Evolutionary conservation across 2,329 filamentous ascomycete genomes (phyloP), one percentile per base, ranked within the genome.

Genomic region (Fusarium solani-melongenae): DNA sequence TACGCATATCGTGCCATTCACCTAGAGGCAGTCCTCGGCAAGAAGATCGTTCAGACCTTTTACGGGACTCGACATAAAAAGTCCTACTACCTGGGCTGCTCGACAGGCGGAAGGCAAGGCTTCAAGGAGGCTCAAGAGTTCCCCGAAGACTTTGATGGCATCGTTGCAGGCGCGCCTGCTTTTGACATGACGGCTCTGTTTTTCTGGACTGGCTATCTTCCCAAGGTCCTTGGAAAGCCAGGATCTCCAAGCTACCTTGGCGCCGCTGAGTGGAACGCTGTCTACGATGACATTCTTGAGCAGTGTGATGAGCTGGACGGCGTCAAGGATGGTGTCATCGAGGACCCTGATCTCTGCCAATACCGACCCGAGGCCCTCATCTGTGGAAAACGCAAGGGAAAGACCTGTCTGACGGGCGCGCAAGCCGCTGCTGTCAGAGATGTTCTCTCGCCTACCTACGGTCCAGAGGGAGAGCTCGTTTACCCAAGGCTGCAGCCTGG

Each of bases 81-180:
- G 69, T 85, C 84, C 2, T 91, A 91, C 78, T 90, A 87, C 73
- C 77, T 86, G 4, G 90, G 89, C 24, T 91, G 89, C 76, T 90
- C 88, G 0, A 87, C 88, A 0, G 89, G 90, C 17, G 89, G 90
- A 1, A 83, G 89, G 1, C 88, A 91, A 80, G 89, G 88, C 10
- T 81, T 89, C 36, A 87, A 87, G 67, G 84, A 85, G 24, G 84
- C 87, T 0, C 85, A 91, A 74, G 76, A 81, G 22, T 89, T 85
- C 71, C 88, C 89, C 0, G 82, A 86, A 1, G 88, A 90, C 70
- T 90, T 89, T 64, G 88, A 91, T 64, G 85, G 86, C 34, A 81
- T 82, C 3, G 79, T 84, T 1, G 81, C 82, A 15, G 85, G 85
- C 11, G 85, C 85, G 0, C 86, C 86, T 24, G 86, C 85, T 2